A percentile compares a stretch with the other conserved stretches of the same genome.
phyloP scores from a whole-genome alignment of 2,329 filamentous ascomycete genomes.

The Trichoderma aggressivum region DNA sequence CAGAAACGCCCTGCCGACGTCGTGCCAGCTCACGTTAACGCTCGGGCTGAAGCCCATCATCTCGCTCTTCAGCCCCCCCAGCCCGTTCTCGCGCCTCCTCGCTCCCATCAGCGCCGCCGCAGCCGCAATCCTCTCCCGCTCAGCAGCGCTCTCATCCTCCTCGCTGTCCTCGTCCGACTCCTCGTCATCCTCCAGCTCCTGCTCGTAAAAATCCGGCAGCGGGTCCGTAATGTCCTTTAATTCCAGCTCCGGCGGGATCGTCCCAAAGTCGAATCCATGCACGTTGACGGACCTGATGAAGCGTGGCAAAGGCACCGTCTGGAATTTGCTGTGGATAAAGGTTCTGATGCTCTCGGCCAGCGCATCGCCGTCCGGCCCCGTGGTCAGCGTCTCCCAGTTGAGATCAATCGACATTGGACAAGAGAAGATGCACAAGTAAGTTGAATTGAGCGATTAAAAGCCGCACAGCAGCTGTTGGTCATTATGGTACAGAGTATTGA shows the following conservation, averaged over 20 bases:
- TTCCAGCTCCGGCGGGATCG: slow-evolving; percentile 76
- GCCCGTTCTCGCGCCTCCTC: slow-evolving; percentile 22
- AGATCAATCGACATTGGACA: slow-evolving; percentile 88
- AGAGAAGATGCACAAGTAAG: not conserved
- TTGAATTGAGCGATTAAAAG: not conserved
- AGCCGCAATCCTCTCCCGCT: slow-evolving; percentile 21
- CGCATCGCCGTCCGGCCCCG: slow-evolving; percentile 78
- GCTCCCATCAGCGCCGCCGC: slow-evolving; percentile 8
- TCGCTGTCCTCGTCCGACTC: slow-evolving; percentile 40
- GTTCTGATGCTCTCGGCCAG: slow-evolving; percentile 83
- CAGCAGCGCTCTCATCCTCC: slow-evolving; percentile 26
- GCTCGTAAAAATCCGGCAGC: slow-evolving; percentile 92
- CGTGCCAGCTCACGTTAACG: slow-evolving; percentile 29
- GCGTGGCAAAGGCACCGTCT: slow-evolving; percentile 82
- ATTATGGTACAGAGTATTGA: not conserved
- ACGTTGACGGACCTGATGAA: slow-evolving; percentile 97
- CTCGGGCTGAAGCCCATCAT: slow-evolving; percentile 13
- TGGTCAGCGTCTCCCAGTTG: slow-evolving; percentile 91
- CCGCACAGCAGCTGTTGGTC: not conserved
- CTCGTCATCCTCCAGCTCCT: slow-evolving; percentile 58
- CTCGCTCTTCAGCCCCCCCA: slow-evolving; percentile 34
- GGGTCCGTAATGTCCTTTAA: slow-evolving; percentile 97
- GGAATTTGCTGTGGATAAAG: slow-evolving; percentile 95
- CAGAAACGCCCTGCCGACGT: slow-evolving; percentile 55
- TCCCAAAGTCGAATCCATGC: slow-evolving; percentile 90